Evolutionary conservation across 495 filamentous ascomycete genomes (phyloP).

Genomic region (Neurospora discreta): DNA sequence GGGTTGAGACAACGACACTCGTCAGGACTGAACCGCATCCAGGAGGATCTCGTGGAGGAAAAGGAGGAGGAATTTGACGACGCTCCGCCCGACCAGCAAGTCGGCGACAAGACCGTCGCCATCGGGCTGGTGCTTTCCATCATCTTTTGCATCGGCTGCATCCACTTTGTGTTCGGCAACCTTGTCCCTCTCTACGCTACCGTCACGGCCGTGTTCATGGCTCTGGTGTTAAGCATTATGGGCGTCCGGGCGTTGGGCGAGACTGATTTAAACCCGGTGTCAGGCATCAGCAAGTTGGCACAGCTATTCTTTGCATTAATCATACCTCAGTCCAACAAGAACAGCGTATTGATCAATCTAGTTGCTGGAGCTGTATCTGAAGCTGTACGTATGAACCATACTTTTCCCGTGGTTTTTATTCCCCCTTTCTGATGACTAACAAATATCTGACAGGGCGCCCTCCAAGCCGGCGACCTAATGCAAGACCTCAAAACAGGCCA

Average conservation of each 20-base stretch:
- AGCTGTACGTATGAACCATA: conserved; percentile 16
- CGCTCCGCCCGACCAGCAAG: conserved; percentile 71
- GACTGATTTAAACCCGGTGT: conserved; percentile 94
- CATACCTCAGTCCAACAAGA: conserved; percentile 56
- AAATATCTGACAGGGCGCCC: conserved; percentile 57
- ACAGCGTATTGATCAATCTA: conserved; percentile 83
- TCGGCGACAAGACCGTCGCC: conserved; percentile 59
- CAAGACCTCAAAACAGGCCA: conserved; percentile 97
- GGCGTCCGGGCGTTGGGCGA: conserved; percentile 90
- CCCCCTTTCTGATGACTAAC: neutral
- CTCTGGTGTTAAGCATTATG: conserved; percentile 85
- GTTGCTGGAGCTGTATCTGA: conserved; percentile 75
- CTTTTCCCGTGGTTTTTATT: neutral
- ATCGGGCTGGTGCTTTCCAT: conserved; percentile 68
- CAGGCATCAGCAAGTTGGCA: conserved; percentile 90
- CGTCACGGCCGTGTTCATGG: conserved; percentile 73
- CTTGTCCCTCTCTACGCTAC: conserved; percentile 60
- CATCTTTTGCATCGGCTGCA: conserved; percentile 64
- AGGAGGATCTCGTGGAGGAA: conserved; percentile 5
- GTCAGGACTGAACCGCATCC: neutral
- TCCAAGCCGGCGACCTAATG: conserved; percentile 96
- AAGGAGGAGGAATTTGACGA: conserved; percentile 43
- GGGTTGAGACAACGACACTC: neutral
- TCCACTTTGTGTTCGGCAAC: conserved; percentile 65
- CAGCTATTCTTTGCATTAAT: conserved; percentile 91